Conservation (phyloP, 1,284 basidiomycete genomes). For the Lignosus rhinocerotis region DNA sequence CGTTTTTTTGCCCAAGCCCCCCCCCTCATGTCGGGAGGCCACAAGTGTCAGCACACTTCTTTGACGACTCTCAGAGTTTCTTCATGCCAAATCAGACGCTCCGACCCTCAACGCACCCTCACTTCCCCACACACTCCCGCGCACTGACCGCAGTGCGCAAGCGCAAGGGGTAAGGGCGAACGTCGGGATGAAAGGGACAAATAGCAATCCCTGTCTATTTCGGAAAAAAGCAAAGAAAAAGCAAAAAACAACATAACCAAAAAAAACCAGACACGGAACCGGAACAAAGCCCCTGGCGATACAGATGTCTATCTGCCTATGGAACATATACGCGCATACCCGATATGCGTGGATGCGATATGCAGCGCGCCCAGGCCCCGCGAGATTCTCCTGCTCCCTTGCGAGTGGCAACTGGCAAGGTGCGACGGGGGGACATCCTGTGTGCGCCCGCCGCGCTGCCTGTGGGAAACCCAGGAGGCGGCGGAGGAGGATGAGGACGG, state of each 20-base stretch:
- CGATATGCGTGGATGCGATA: background rate
- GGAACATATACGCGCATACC: constrained; percentile 9
- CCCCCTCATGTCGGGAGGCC: no score
- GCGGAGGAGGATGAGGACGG: constrained; percentile 6
- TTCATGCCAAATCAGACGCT: no score
- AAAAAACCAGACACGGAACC: background rate
- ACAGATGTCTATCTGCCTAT: constrained; percentile 19
- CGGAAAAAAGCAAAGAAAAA: background rate
- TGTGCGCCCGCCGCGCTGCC: background rate
- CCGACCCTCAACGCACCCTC: no score
- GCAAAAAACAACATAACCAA: background rate
- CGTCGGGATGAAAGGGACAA: no score
- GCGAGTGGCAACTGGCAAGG: constrained; percentile 15
- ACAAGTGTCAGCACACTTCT: no score
- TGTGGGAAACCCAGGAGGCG: background rate
- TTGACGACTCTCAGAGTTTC: no score
- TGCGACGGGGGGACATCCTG: constrained; percentile 12
- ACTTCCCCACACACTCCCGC: no score
- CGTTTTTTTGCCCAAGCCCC: background rate
- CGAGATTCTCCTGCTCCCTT: constrained; percentile 5
- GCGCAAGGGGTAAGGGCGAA: no score
- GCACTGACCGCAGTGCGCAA: no score
- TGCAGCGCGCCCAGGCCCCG: constrained; percentile 12
- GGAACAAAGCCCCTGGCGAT: constrained; percentile 11
- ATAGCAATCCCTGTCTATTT: background rate